Evolutionary conservation across 805 yeast genomes (phyloP).

Genomic region (Schwanniomyces yamadae): DNA sequence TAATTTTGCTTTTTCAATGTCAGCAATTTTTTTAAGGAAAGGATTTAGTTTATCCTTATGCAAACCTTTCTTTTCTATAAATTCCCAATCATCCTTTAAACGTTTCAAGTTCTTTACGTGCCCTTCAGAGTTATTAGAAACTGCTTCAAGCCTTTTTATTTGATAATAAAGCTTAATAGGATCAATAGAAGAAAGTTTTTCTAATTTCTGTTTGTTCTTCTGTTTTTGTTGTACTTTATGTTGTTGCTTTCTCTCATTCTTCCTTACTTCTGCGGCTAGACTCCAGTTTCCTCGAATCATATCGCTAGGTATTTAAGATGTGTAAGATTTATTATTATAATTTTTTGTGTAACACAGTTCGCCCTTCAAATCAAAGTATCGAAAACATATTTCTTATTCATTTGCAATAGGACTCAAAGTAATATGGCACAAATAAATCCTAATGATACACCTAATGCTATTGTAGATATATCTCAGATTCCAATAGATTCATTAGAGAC

Average conservation of each 20-base stretch:
- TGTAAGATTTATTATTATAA: too few species aligned
- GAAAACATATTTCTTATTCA: too few species aligned
- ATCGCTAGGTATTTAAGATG: neutral
- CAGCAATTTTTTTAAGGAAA: slow-evolving; percentile 21
- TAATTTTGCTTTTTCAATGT: slow-evolving; percentile 15
- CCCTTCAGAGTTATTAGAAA: slow-evolving; percentile 12
- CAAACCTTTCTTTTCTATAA: slow-evolving; percentile 32
- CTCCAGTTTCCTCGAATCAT: slow-evolving; percentile 34
- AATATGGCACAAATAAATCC: slow-evolving; percentile 1
- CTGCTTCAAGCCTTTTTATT: slow-evolving; percentile 27
- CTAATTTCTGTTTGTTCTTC: slow-evolving; percentile 27
- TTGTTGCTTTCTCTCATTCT: slow-evolving; percentile 36
- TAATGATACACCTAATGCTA: neutral
- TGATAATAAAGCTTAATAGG: slow-evolving; percentile 36
- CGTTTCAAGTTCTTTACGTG: slow-evolving; percentile 20
- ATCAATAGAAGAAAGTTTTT: slow-evolving; percentile 25
- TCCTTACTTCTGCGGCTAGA: slow-evolving; percentile 37
- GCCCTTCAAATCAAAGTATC: too few species aligned
- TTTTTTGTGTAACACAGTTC: too few species aligned
- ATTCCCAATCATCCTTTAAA: slow-evolving; percentile 42
- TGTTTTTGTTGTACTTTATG: slow-evolving; percentile 36
- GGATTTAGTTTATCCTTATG: slow-evolving; percentile 28
- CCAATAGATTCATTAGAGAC: slow-evolving; percentile 41
- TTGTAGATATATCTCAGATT: slow-evolving; percentile 20
- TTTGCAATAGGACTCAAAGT: too few species aligned